Evolutionary conservation across 2,329 filamentous ascomycete genomes (phyloP).

Genomic region (Alternaria solani): DNA sequence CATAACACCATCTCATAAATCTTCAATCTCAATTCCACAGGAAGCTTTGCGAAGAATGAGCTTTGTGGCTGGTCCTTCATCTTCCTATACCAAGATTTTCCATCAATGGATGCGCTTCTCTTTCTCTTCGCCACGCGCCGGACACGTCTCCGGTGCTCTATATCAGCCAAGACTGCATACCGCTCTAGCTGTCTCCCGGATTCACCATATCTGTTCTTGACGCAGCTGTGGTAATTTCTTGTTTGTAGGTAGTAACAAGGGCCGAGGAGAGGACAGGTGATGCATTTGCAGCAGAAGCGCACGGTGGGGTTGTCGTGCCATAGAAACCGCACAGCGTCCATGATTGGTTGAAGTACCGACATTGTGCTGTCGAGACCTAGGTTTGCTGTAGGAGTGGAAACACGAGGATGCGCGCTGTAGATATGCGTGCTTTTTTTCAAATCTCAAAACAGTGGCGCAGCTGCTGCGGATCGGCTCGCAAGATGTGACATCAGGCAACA

Average conservation of each 20-base stretch:
- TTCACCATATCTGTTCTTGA: too few species aligned
- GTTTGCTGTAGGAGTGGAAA: not conserved
- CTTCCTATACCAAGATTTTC: not conserved
- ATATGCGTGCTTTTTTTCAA: not conserved
- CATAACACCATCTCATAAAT: not conserved
- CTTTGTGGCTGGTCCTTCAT: not conserved
- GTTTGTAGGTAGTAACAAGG: not conserved
- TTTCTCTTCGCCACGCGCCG: not conserved
- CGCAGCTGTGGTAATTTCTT: not conserved
- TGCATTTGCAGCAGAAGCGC: not conserved
- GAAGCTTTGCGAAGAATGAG: not conserved
- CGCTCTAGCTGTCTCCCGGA: not conserved
- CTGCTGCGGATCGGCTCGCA: not conserved
- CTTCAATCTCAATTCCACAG: not conserved
- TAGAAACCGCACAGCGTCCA: not conserved
- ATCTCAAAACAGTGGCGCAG: not conserved
- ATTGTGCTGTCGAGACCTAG: not conserved
- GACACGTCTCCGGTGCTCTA: not conserved
- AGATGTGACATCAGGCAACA: not conserved
- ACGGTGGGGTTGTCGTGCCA: not conserved
- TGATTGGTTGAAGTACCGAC: not conserved
- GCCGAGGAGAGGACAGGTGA: not conserved
- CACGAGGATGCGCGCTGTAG: not conserved
- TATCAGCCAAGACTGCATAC: not conserved
- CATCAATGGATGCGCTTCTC: not conserved